Evolutionary conservation across 768 basidiomycete species (phyloP), one percentile per base, ranked within the genome.

Genomic region (Calocera cornea): DNA sequence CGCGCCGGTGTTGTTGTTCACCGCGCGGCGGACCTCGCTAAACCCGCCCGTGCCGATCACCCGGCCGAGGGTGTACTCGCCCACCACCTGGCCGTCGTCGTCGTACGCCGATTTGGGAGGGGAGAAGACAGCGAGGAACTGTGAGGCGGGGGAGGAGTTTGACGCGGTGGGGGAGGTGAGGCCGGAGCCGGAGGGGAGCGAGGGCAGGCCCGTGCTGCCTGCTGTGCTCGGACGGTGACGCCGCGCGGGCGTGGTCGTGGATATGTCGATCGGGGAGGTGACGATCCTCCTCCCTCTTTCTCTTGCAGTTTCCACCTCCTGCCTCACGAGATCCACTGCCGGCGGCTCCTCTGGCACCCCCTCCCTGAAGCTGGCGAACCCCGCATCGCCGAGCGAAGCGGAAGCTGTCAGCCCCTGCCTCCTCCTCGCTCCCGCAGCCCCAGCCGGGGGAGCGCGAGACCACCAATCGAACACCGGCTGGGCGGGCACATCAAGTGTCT

Each of bases 21-120:
- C 84, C 1, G 87, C 93, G 5, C 83, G 83, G 65, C 89, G 79
- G 68, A 95, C 89, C 68, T 85, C 85, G 16, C 91, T 91, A 75
- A 92, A 91, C 7, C 86, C 88, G 10, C 94, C 93, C 68, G 83
- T 80, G 29, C 89, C 93, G 14, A 95, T 83, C 70, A 88, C 79
- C 34, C 81, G 80, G 17, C 90, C 93, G 0, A 97, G 82, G 7
- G 81, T 83, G 73, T 92, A 95, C 11, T 87, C 87, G 0, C 83
- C 81, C 12, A 94, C 80, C 27, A 78, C 73, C 65, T 87, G 80
- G 1, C 89, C 89, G 72, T 88, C 87, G 19, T 82, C 83, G 71
- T 92, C 89, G 3, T 84, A 83, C 24, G 47, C 27, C 0, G 78
- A 73, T 0, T 72, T 69, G 0, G 80, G 72, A 1, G 82, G 80